A percentile compares a stretch with the other conserved stretches of the same genome.
Evolutionary conservation across 2,329 filamentous ascomycete genomes (phyloP).

Genomic region (Chaetomium sp.): DNA sequence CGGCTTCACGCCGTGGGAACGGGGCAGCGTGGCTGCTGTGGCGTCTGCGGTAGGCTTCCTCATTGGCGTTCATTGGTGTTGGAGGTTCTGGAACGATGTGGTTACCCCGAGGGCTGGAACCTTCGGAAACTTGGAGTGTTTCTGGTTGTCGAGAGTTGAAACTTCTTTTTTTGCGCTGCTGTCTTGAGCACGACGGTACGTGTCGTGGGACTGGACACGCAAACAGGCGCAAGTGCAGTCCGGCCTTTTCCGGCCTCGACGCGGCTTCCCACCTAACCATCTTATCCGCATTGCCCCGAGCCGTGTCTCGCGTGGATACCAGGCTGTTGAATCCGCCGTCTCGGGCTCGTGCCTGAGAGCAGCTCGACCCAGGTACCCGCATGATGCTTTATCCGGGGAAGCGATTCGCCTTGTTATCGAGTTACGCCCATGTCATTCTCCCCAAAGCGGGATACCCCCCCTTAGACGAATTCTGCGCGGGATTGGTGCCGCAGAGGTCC

Average conservation of each 20-base stretch:
- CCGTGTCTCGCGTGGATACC: slow-evolving; percentile 1
- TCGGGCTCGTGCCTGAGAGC: slow-evolving; percentile 4
- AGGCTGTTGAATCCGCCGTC: background rate
- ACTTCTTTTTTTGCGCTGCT: background rate
- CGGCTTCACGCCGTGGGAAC: slow-evolving; percentile 4
- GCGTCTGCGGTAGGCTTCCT: background rate
- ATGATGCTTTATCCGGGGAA: slow-evolving; percentile 12
- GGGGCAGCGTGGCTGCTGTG: slow-evolving; percentile 10
- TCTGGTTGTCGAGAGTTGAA: background rate
- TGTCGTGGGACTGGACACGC: background rate
- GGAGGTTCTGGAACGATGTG: slow-evolving; percentile 13
- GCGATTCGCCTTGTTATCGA: background rate
- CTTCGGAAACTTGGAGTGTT: slow-evolving; percentile 11
- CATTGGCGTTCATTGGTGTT: slow-evolving; percentile 5
- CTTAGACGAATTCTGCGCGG: slow-evolving; percentile 7
- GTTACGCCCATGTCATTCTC: slow-evolving; percentile 5
- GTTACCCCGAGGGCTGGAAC: slow-evolving; percentile 5
- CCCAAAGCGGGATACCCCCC: slow-evolving; percentile 14
- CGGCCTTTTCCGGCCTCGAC: background rate
- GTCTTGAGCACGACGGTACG: background rate
- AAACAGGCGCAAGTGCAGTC: slow-evolving; percentile 9
- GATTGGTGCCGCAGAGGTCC: slow-evolving; percentile 1
- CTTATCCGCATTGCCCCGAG: background rate
- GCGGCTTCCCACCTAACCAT: background rate
- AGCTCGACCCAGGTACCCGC: slow-evolving; percentile 16